Conservation (phyloP, 495 filamentous ascomycete genomes). For the Articulospora tetracladia region DNA sequence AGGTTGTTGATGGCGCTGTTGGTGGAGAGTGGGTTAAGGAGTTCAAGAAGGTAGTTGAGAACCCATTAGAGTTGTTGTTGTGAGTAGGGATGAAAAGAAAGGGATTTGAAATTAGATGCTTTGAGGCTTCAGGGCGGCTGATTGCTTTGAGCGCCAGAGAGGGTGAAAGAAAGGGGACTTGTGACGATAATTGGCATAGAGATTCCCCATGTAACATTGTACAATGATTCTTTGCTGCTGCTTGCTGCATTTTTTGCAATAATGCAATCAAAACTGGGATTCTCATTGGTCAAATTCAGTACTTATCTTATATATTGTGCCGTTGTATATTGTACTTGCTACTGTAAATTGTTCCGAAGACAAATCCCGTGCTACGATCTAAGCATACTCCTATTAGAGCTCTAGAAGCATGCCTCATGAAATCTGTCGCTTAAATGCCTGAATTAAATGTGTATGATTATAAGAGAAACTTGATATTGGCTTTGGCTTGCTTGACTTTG, state of each 20-base stretch:
- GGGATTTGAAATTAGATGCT: not conserved
- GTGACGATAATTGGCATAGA: conserved; percentile 12
- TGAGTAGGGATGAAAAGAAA: conserved; percentile 31
- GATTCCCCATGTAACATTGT: conserved; percentile 23
- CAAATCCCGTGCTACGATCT: too few relatives aligned
- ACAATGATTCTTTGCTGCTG: conserved; percentile 14
- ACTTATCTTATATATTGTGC: too few relatives aligned
- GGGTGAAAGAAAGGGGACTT: conserved; percentile 4
- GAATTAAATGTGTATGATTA: too few relatives aligned
- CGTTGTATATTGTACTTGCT: too few relatives aligned
- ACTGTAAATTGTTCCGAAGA: too few relatives aligned
- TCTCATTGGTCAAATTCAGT: too few relatives aligned
- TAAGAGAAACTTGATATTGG: too few relatives aligned
- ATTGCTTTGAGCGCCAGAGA: not conserved
- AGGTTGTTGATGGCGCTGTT: conserved; percentile 83
- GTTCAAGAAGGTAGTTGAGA: conserved; percentile 96
- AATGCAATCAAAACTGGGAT: not conserved
- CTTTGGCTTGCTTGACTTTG: too few relatives aligned
- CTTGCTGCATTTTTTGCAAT: conserved; percentile 14
- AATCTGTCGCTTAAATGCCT: too few relatives aligned
- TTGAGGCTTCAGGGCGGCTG: not conserved
- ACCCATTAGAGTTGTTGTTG: conserved; percentile 89
- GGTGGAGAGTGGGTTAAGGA: conserved; percentile 96
- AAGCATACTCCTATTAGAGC: too few relatives aligned
- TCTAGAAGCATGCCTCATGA: too few relatives aligned